phyloP scores from a whole-genome alignment of 2,329 filamentous ascomycete genomes.

The Diplodia intermedia region DNA sequence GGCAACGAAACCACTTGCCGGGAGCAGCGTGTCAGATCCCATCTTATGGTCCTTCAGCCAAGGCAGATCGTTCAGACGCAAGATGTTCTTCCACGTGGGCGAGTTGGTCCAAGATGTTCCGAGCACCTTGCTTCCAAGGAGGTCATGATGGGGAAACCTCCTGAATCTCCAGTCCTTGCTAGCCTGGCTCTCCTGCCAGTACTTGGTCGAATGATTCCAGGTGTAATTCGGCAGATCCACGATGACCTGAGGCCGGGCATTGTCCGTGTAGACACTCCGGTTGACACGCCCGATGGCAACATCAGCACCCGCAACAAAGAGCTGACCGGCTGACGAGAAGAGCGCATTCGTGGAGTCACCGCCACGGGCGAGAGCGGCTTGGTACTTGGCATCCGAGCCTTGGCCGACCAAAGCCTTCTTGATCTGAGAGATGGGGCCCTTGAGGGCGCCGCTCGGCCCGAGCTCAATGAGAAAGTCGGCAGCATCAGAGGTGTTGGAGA shows the following conservation, averaged over 20 bases:
- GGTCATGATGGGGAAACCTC: constrained; percentile 36
- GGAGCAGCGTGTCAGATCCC: constrained; percentile 2
- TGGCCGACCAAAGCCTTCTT: constrained; percentile 16
- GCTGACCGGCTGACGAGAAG: constrained; percentile 19
- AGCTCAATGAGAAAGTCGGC: constrained; percentile 36
- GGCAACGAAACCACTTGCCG: constrained; percentile 7
- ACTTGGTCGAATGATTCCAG: constrained; percentile 38
- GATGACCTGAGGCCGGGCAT: constrained; percentile 19
- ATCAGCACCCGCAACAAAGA: constrained; percentile 5
- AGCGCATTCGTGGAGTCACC: neutral
- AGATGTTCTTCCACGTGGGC: constrained; percentile 53
- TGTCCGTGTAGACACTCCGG: neutral
- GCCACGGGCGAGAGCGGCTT: constrained; percentile 28
- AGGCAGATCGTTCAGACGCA: constrained; percentile 49
- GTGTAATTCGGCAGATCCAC: constrained; percentile 42
- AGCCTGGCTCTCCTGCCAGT: constrained; percentile 40
- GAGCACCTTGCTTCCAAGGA: constrained; percentile 39
- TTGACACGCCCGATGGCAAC: constrained; percentile 20
- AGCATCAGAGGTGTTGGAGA: constrained; percentile 30
- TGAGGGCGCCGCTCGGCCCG: constrained; percentile 36
- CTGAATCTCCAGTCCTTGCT: constrained; percentile 36
- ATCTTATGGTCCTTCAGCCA: constrained; percentile 56
- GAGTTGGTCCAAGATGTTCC: constrained; percentile 42
- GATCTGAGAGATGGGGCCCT: constrained; percentile 35
- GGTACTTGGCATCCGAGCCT: constrained; percentile 31